These are phyloP conservation scores for Sapria himalayana DNA, from an alignment of 345 rosid genomes.

Conservation along the genomic window DNA sequence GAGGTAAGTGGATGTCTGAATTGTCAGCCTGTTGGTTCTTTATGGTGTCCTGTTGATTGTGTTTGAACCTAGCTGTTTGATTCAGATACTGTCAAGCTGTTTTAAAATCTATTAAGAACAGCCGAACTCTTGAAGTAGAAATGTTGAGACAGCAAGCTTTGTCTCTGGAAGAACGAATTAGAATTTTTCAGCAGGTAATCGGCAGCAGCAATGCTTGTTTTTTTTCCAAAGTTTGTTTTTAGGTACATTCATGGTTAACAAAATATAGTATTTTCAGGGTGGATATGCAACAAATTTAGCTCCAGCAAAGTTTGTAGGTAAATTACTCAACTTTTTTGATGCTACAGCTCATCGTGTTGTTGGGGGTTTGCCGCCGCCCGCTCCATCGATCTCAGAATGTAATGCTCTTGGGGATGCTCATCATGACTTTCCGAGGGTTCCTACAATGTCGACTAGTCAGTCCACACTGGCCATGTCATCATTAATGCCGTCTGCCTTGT, in stretches of 20 bases:
- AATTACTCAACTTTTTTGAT: conserved; percentile 59
- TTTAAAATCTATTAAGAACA: conserved; percentile 43
- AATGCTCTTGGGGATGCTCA: conserved; percentile 20
- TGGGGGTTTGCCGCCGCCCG: conserved; percentile 55
- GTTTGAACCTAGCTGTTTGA: conserved; percentile 12
- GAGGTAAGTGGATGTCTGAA: conserved; percentile 34
- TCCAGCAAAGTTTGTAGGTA: conserved; percentile 51
- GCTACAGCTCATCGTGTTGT: conserved; percentile 68
- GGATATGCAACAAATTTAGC: conserved; percentile 56
- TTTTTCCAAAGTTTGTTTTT: not conserved
- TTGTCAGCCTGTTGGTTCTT: conserved; percentile 2
- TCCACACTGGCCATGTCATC: conserved; percentile 64
- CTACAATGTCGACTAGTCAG: conserved; percentile 48
- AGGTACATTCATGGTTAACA: conserved; percentile 1
- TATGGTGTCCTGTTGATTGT: conserved; percentile 6
- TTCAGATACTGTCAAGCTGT: conserved; percentile 64
- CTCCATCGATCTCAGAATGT: conserved; percentile 23
- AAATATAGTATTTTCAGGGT: conserved; percentile 29
- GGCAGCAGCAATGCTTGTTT: not conserved
- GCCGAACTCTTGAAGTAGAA: conserved; percentile 51
- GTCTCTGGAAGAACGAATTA: conserved; percentile 59
- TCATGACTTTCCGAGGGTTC: conserved; percentile 17
- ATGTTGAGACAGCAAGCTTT: conserved; percentile 33
- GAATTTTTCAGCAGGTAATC: conserved; percentile 53
- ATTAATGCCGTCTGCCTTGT: conserved; percentile 45